Base-by-base conservation (phyloP, 257 asterid species). In the Buddleja alternifolia region DNA sequence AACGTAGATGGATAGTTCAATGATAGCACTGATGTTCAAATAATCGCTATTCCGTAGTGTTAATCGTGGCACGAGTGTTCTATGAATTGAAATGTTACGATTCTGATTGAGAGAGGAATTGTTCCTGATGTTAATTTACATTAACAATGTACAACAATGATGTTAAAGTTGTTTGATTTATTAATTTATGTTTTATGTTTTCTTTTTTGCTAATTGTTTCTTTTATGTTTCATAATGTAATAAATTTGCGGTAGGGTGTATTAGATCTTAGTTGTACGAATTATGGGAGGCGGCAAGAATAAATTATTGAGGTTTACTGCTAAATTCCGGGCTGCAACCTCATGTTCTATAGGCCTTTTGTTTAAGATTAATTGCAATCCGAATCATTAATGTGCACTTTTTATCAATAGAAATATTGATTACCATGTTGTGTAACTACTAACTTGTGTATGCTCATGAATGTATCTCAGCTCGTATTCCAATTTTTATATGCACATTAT, bases 251-350 rank as follows among this genome's bases (percentile, higher is more conserved):
- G 1, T 46, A 25, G 8, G 14, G 20, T 47, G n/a, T 51, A 70
- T 36, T 72, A 34, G 53, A 60, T 63, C 15, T 65, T 73, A 54
- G 40, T 54, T 25, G 40, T 54, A 25, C 20, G 61, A 60, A 23
- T 41, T 25, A 53, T 21, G 53, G 52, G 55, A 52, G 17, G 10
- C 7, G 0, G 23, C 10, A 1, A 15, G 29, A n/a, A 32, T 42
- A 45, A 67, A 19, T 60, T 60, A 60, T 68, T 32, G 51, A 44
- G 50, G 47, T 1, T 8, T 19, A 9, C 7, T 57, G 63, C 56
- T 15, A 39, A 39, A 48, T 36, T 0, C 11, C 19, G 67, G 60
- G 71, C 66, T 74, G 71, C 70, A 54, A 9, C 59, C 36, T 59
- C 37, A 52, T 67, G n/a, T n/a, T 17, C 16, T 51, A n/a, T 19